phyloP scores from a whole-genome alignment of 192 early-diverging fungal species.

The Neocallimastix lanati region DNA sequence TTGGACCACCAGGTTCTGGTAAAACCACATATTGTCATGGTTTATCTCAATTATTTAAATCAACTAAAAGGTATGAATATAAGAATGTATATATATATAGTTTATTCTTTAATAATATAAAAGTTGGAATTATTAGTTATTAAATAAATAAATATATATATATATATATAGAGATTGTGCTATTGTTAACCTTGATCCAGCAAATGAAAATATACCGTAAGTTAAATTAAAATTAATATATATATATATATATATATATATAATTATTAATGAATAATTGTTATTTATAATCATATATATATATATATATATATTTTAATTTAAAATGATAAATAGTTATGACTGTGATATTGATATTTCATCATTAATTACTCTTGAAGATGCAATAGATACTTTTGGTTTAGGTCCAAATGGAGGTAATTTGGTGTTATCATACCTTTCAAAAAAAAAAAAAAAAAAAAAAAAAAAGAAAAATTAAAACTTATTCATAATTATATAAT shows the following conservation, averaged over 20 bases:
- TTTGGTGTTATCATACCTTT: no score
- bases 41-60: constrained; percentile 21
- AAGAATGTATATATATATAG: no score
- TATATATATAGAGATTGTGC: constrained; percentile 2
- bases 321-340: constrained; percentile 9
- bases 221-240: constrained; percentile 1
- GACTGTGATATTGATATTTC: constrained; percentile 22
- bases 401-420: constrained; percentile 37
- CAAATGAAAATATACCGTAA: constrained; percentile 33
- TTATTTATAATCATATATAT: no score
- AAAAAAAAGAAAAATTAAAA: no score
- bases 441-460: no score
- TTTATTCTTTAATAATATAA: no score
- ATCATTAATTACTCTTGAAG: constrained; percentile 30
- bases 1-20: constrained; percentile 26
- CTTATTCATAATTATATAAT: no score
- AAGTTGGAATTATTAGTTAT: no score
- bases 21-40: constrained; percentile 38
- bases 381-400: constrained; percentile 23
- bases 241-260: no score
- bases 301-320: no score
- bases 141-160: no score
- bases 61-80: constrained; percentile 16
- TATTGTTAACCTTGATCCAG: constrained; percentile 39
- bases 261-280: no score